These are phyloP conservation scores for Stenogyne calaminthoides DNA, from an alignment of 305 asterid genomes.

Conservation along the genomic window DNA sequence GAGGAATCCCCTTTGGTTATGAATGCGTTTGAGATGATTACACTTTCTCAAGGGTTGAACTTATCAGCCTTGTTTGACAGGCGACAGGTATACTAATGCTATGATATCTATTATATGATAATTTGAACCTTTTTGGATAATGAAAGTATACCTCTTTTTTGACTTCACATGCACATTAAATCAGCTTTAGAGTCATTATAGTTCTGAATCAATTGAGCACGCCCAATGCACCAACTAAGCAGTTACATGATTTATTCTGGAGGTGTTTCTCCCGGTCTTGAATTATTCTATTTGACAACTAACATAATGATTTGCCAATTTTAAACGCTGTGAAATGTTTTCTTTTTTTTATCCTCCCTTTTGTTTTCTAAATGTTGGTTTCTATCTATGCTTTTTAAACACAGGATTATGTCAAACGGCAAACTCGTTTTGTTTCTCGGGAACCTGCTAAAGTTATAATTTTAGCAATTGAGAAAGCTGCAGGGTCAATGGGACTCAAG, in stretches of 20 bases:
- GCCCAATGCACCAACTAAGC: too few species aligned
- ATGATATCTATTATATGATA: conserved; percentile 1
- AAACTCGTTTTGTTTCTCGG: conserved; percentile 96
- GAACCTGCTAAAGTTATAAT: conserved; percentile 75
- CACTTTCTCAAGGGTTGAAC: conserved; percentile 95
- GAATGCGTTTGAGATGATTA: conserved; percentile 99
- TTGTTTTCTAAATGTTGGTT: conserved; percentile 13
- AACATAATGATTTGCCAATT: neutral
- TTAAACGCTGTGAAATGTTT: neutral
- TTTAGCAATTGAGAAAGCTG: conserved; percentile 75
- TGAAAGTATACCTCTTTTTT: too few species aligned
- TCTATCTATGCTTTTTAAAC: conserved; percentile 22
- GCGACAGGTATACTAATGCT: conserved; percentile 60
- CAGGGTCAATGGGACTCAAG: conserved; percentile 80
- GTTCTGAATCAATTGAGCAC: too few species aligned
- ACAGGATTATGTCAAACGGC: conserved; percentile 84
- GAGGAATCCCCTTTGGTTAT: conserved; percentile 82
- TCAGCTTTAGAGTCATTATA: too few species aligned
- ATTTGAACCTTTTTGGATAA: too few species aligned
- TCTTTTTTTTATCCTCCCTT: conserved; percentile 8
- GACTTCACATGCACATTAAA: too few species aligned
- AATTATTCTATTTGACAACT: neutral
- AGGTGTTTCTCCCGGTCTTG: neutral
- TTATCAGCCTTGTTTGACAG: conserved; percentile 92
- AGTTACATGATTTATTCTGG: neutral